Evolutionary conservation across 352 stramenopile genomes (phyloP).

Genomic region (Phytophthora tubulina): DNA sequence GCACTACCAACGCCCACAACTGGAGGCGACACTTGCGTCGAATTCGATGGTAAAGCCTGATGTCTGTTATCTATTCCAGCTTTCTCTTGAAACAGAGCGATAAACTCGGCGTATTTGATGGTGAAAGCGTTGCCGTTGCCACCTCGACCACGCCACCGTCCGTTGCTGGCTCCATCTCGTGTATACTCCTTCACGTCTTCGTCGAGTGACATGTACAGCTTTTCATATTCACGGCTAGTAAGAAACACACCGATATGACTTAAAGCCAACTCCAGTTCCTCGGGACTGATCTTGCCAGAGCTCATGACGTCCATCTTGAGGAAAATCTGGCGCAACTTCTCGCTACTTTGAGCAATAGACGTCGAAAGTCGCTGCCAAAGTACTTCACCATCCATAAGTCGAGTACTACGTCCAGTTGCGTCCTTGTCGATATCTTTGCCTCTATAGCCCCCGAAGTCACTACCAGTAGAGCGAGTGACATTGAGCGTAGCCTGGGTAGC

Average conservation of each 20-base stretch:
- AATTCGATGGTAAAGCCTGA: constrained; percentile 51
- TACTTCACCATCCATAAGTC: constrained; percentile 53
- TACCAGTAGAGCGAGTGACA: neutral
- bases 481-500: constrained; percentile 43
- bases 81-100: constrained; percentile 55
- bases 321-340: constrained; percentile 82
- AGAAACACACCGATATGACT: constrained; percentile 82
- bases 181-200: constrained; percentile 40
- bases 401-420: constrained; percentile 12
- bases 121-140: constrained; percentile 39
- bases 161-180: constrained; percentile 33
- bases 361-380: constrained; percentile 72
- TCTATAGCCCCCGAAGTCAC: neutral
- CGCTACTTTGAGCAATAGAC: constrained; percentile 54
- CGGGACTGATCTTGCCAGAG: constrained; percentile 63
- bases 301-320: constrained; percentile 85
- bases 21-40: constrained; percentile 52
- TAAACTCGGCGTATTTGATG: constrained; percentile 75
- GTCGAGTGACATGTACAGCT: constrained; percentile 63
- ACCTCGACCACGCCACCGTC: constrained; percentile 34
- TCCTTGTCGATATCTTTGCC: neutral
- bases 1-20: constrained; percentile 58
- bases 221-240: constrained; percentile 70
- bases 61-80: constrained; percentile 22
- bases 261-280: constrained; percentile 78